phyloP scores from a whole-genome alignment of 176 grass and related monocot species.

The Secale cereale region DNA sequence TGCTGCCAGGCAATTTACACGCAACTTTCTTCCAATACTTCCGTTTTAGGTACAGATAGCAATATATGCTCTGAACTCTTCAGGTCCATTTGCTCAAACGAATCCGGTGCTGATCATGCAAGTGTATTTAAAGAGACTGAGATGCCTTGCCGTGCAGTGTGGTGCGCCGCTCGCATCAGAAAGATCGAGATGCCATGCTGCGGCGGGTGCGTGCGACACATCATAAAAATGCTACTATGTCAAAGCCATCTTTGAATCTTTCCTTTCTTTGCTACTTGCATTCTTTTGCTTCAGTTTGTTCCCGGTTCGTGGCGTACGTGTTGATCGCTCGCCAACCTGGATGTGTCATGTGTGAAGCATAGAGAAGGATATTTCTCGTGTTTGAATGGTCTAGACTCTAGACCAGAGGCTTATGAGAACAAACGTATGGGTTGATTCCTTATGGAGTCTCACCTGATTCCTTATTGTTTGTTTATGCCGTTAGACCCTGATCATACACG shows the following conservation, averaged over 20 bases:
- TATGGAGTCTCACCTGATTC: too few relatives aligned
- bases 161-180: not conserved
- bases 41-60: not conserved
- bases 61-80: not conserved
- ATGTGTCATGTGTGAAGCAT: too few relatives aligned
- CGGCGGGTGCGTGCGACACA: not conserved
- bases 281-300: conserved; percentile 18
- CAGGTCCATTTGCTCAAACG: not conserved
- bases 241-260: not conserved
- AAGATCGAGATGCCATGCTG: not conserved
- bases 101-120: not conserved
- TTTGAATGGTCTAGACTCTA: not conserved
- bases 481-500: not conserved
- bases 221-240: not conserved
- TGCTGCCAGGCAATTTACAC: too few relatives aligned
- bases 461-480: not conserved
- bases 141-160: not conserved
- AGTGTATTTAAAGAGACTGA: not conserved
- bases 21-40: not conserved
- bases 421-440: not conserved
- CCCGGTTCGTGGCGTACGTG: not conserved
- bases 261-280: conserved; percentile 11
- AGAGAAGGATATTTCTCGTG: not conserved
- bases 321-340: not conserved
- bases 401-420: not conserved